Evolutionary conservation across 306 rosid species (phyloP).

Genomic region (Prunus fruticosa): DNA sequence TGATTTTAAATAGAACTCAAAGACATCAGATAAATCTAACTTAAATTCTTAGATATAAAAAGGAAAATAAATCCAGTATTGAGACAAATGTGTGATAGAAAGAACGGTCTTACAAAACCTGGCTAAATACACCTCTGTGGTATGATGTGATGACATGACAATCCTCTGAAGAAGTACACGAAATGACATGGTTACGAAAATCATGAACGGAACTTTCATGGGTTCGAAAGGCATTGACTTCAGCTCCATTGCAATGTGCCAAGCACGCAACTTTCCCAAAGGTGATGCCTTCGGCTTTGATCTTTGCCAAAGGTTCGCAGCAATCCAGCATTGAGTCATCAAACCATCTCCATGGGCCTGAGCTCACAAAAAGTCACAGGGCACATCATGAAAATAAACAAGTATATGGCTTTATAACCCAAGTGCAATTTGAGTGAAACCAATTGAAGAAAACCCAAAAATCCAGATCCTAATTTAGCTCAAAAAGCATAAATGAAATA

Average conservation of each 20-base stretch:
- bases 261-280: conserved; percentile 89
- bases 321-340: conserved; percentile 96
- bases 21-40: not conserved
- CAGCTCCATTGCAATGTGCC: conserved; percentile 90
- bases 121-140: conserved; percentile 56
- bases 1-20: not conserved
- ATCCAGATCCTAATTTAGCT: not conserved
- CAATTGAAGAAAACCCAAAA: not conserved
- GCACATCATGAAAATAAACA: not conserved
- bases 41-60: not conserved
- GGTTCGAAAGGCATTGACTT: conserved; percentile 58
- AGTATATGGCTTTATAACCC: not conserved
- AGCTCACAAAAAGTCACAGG: not conserved
- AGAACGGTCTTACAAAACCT: conserved; percentile 45
- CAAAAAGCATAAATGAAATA: not conserved
- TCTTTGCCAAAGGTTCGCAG: conserved; percentile 71
- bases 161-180: conserved; percentile 56
- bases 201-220: conserved; percentile 48
- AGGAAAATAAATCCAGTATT: not conserved
- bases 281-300: conserved; percentile 70
- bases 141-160: conserved; percentile 73
- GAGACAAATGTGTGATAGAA: not conserved
- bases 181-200: conserved; percentile 54
- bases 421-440: not conserved
- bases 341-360: conserved; percentile 99